Evolutionary conservation across 805 yeast genomes (phyloP), one percentile per base, ranked within the genome.

Genomic region (Clavispora fructus): DNA sequence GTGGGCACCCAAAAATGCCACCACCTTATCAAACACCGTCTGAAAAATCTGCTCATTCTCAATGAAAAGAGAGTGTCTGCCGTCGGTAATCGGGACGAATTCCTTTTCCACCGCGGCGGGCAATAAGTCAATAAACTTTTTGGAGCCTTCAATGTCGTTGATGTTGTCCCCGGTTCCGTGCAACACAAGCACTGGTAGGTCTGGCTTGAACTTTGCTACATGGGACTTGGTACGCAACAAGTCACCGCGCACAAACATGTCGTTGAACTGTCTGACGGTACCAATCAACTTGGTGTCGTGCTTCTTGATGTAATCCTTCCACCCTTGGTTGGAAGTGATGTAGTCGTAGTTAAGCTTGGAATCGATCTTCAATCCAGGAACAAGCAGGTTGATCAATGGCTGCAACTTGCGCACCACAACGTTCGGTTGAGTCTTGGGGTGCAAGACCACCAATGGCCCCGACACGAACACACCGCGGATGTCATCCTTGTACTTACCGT

Each of bases 91-190:
- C 48, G 52, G 64, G 58, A 35, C 56, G 29, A 66, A 58, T 47
- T 67, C 58, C 43, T 58, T 68, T 37, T 71, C 68, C 23, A 69
- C 59, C 45, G 58, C 49, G 39, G 62, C 61, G 33, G 70, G 64
- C 46, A 66, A 58, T 14, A 63, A 48, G 0, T 61, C 57, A 40
- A 68, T 57, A 45, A 80, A 81, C 44, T 62, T 54, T 47, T 68
- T 59, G 16, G 83, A 68, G 5, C 76, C 80, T 14, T 68, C 63
- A 35, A 69, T 62, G 59, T 75, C 79, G 59, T 84, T 86, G 54
- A 86, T 74, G 32, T 72, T 63, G 60, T 87, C 95, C n/a, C 62
- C 65, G 8, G 69, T 67, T 28, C 92, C 90, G 59, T 85, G 92
- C 38, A 79, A 54, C 10, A 86, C 64, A 28, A 82, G 60, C 4